These are phyloP conservation scores for Urochloa ruziziensis DNA, from an alignment of 176 grass and related monocot species.

Conservation along the genomic window DNA sequence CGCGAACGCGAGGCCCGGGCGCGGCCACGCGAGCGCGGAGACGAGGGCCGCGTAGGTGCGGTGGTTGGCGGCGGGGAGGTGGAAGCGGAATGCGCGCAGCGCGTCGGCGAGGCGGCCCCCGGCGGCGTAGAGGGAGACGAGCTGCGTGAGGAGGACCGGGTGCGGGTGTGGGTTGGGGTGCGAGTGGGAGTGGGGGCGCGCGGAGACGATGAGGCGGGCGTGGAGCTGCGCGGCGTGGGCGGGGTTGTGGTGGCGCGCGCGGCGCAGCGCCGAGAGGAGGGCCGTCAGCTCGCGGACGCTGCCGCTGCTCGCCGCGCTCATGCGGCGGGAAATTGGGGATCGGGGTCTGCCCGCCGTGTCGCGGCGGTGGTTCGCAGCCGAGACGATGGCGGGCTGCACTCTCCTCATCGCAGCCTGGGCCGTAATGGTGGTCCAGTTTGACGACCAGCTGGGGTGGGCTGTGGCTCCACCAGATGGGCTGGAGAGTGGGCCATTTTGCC, in stretches of 20 bases:
- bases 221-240: slow-evolving; percentile 45
- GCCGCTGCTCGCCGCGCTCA: slow-evolving; percentile 8
- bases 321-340: too few relatives aligned
- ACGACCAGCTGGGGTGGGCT: too few relatives aligned
- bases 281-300: slow-evolving; percentile 9
- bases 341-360: too few relatives aligned
- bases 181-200: not conserved
- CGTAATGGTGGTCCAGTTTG: too few relatives aligned
- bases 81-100: slow-evolving; percentile 16
- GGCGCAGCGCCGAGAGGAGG: not conserved
- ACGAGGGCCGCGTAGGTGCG: slow-evolving; percentile 34
- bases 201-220: slow-evolving; percentile 29
- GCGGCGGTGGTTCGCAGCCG: too few relatives aligned
- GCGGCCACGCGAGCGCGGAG: slow-evolving; percentile 32
- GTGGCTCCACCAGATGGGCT: too few relatives aligned
- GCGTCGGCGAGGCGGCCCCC: slow-evolving; percentile 22
- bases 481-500: too few relatives aligned
- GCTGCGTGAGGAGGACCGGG: slow-evolving; percentile 48
- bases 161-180: not conserved
- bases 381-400: not conserved
- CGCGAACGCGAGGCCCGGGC: slow-evolving; percentile 33
- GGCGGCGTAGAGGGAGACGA: slow-evolving; percentile 56
- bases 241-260: not conserved
- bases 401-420: too few relatives aligned
- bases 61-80: not conserved